phyloP scores from a whole-genome alignment of 2,329 filamentous ascomycete species.

The Zymoseptoria pseudotritici region DNA sequence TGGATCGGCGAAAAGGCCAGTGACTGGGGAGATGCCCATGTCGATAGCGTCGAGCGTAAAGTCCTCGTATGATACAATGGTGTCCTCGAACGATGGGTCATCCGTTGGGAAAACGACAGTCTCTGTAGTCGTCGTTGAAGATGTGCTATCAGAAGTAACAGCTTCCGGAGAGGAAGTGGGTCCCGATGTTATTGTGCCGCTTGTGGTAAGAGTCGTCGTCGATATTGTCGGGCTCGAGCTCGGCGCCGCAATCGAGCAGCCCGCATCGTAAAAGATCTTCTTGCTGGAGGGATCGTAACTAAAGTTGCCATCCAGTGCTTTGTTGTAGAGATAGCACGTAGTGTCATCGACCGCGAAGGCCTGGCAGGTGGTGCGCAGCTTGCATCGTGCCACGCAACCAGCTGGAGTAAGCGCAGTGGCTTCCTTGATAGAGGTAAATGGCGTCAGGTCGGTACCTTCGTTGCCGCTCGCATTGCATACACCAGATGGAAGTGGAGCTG shows the following conservation, averaged over 20 bases:
- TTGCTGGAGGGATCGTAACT: neutral
- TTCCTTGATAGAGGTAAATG: neutral
- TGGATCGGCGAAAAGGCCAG: neutral
- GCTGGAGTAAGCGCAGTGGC: neutral
- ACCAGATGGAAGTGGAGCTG: neutral
- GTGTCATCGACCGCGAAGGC: neutral
- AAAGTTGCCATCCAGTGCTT: neutral
- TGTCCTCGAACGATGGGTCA: neutral
- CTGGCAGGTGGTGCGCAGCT: neutral
- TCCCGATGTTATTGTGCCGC: neutral
- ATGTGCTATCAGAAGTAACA: neutral
- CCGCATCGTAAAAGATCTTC: neutral
- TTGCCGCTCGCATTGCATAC: neutral
- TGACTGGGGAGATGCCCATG: slow-evolving; percentile 3
- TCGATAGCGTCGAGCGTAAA: neutral
- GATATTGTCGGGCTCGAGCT: neutral
- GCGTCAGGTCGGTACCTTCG: neutral
- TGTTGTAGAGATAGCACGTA: neutral
- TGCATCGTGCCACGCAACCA: neutral
- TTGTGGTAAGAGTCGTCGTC: neutral
- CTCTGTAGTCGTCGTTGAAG: neutral
- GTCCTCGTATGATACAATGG: slow-evolving; percentile 1
- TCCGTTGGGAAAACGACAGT: neutral
- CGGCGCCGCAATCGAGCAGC: neutral
- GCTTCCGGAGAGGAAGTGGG: neutral